Conservation (phyloP, 2,329 filamentous ascomycete genomes). For the Ceratocystis colombiana region DNA sequence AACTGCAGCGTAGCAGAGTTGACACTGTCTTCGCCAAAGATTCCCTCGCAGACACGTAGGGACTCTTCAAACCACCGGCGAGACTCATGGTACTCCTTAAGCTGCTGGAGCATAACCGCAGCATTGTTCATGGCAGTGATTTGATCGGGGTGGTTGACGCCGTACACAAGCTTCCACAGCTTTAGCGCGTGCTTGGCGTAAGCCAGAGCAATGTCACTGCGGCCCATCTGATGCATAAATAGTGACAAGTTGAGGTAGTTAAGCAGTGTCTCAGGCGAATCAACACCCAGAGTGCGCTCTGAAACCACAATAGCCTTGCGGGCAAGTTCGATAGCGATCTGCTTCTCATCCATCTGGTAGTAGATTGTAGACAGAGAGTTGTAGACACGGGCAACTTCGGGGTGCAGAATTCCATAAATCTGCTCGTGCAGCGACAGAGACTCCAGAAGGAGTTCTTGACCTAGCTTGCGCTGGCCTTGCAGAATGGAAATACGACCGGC, state of each 20-base stretch:
- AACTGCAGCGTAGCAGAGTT: conserved; percentile 92
- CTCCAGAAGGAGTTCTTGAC: conserved; percentile 90
- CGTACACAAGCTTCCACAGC: conserved; percentile 96
- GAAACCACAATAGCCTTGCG: conserved; percentile 94
- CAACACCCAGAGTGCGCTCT: conserved; percentile 85
- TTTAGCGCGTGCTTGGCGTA: conserved; percentile 90
- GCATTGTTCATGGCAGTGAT: conserved; percentile 99
- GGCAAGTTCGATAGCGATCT: conserved; percentile 85
- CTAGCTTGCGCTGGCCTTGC: conserved; percentile 89
- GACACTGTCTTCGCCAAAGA: conserved; percentile 81
- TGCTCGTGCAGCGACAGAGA: conserved; percentile 94
- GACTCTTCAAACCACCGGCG: conserved; percentile 95
- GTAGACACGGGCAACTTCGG: conserved; percentile 91
- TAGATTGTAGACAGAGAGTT: conserved; percentile 92
- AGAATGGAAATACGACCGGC: conserved; percentile 92
- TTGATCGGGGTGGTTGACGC: conserved; percentile 84
- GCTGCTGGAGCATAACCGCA: conserved; percentile 92
- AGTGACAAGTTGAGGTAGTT: conserved; percentile 93
- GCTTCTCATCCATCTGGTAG: conserved; percentile 96
- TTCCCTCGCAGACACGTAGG: conserved; percentile 73
- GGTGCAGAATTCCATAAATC: conserved; percentile 94
- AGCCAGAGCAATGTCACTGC: conserved; percentile 74
- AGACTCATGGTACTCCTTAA: conserved; percentile 91
- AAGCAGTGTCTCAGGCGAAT: conserved; percentile 85
- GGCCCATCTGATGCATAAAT: conserved; percentile 84